Evolutionary conservation across 345 rosid species (phyloP).

Genomic region (Acer campestre): DNA sequence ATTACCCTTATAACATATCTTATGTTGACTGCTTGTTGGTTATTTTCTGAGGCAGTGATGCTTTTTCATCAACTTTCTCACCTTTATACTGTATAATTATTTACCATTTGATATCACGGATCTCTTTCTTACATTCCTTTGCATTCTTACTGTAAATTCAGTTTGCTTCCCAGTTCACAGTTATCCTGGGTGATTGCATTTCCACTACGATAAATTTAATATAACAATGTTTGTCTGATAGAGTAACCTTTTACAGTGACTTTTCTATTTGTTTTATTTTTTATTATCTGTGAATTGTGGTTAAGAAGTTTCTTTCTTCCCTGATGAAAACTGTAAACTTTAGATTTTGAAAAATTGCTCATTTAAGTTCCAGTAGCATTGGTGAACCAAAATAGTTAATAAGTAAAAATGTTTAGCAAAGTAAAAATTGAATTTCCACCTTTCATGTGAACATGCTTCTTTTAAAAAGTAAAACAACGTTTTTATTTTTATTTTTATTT

Average conservation of each 20-base stretch:
- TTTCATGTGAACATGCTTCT: not conserved
- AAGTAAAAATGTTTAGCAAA: not conserved
- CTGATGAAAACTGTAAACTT: too few species aligned
- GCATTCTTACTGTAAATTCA: conserved; percentile 1
- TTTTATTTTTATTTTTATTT: not conserved
- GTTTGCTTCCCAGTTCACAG: not conserved
- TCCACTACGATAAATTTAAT: not conserved
- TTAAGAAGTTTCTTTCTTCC: too few species aligned
- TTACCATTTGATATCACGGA: not conserved
- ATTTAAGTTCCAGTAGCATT: not conserved
- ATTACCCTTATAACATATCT: not conserved
- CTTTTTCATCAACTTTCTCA: not conserved
- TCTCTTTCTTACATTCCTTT: not conserved
- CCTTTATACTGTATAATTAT: not conserved
- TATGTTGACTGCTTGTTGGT: not conserved
- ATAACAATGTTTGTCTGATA: not conserved
- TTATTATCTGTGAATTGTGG: too few species aligned
- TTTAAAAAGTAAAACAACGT: not conserved
- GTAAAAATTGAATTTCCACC: not conserved
- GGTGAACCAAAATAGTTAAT: not conserved
- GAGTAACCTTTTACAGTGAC: not conserved
- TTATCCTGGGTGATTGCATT: not conserved
- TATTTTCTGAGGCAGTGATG: not conserved
- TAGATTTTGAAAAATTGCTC: not conserved
- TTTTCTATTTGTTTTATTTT: too few species aligned